Base-by-base conservation (phyloP, 257 asterid species). In the Scutellaria minor region DNA sequence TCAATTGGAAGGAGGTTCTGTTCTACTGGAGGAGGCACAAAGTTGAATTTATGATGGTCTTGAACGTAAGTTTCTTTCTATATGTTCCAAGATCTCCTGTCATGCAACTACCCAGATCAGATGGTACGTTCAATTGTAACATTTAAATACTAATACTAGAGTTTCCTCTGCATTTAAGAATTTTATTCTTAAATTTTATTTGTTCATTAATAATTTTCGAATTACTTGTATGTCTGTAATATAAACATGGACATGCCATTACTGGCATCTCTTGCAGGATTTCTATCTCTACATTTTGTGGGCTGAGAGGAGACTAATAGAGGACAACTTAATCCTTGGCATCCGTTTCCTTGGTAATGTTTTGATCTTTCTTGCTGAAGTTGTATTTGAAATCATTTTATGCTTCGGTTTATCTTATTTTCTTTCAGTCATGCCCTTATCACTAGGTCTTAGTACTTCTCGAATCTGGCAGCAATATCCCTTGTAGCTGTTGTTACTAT, bases 261-360 rank as follows among this genome's bases (percentile, higher is more conserved):
- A 74, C 47, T 45, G 39, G 40, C 66, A 20, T 57, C 64, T 74
- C 68, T 70, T 83, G 71, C 85, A 94, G 99, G 97, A 90, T 75
- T 80, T 85, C 80, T 96, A 87, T 70, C 87, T 90, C 31, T 95
- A 78, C 76, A 76, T 87, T 53, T 75, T 88, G 69, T 95, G 99
- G 98, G 97, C 96, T 58, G 97, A 91, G 97, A 95, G 83, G 96
- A 92, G 85, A 87, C 79, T 95, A 51, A 81, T 76, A 24, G 99
- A 94, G 84, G 95, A 82, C 83, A 24, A 24, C 27, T 68, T 95
- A 80, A 80, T 95, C 75, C 87, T 95, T 66, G 99, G 92, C 72
- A 82, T 90, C 67, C 87, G 92, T 66, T 91, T 95, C 81, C 93
- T 95, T 66, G 80, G 18, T 18, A 18, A 18, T 81, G 56, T 92